phyloP scores from a whole-genome alignment of 2,329 filamentous ascomycete species.

The Calonectria honghensis region DNA sequence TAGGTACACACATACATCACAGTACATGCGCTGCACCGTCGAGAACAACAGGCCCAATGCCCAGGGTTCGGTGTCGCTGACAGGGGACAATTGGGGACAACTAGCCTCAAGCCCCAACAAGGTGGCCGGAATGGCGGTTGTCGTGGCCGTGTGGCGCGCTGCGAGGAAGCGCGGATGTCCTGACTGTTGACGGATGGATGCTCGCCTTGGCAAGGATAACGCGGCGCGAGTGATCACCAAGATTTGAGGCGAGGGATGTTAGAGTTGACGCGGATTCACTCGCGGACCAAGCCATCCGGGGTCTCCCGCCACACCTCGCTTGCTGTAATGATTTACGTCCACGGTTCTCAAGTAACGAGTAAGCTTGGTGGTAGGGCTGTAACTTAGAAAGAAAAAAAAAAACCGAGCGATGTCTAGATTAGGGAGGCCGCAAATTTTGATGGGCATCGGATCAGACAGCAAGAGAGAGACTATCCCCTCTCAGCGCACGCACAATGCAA shows the following conservation, averaged over 20 bases:
- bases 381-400: slow-evolving; percentile 19
- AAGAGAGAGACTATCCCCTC: background rate
- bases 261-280: slow-evolving; percentile 37
- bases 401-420: background rate
- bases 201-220: slow-evolving; percentile 15
- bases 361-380: slow-evolving; percentile 33
- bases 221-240: slow-evolving; percentile 4
- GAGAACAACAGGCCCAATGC: slow-evolving; percentile 2
- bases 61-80: slow-evolving; percentile 15
- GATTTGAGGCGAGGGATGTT: slow-evolving; percentile 27
- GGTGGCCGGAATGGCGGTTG: slow-evolving; percentile 7
- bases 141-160: slow-evolving; percentile 11
- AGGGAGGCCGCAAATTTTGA: background rate
- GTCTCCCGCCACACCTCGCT: slow-evolving; percentile 25
- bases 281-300: slow-evolving; percentile 27
- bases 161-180: slow-evolving; percentile 13
- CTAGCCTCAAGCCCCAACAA: background rate
- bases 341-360: slow-evolving; percentile 14
- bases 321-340: slow-evolving; percentile 25
- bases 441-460: slow-evolving; percentile 1
- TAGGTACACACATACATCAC: background rate
- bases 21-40: slow-evolving; percentile 16
- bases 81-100: slow-evolving; percentile 1
- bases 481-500: background rate
- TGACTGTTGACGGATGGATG: background rate